Evolutionary conservation across 805 yeast genomes (phyloP).

Genomic region (Saccharomycopsis selenospora): DNA sequence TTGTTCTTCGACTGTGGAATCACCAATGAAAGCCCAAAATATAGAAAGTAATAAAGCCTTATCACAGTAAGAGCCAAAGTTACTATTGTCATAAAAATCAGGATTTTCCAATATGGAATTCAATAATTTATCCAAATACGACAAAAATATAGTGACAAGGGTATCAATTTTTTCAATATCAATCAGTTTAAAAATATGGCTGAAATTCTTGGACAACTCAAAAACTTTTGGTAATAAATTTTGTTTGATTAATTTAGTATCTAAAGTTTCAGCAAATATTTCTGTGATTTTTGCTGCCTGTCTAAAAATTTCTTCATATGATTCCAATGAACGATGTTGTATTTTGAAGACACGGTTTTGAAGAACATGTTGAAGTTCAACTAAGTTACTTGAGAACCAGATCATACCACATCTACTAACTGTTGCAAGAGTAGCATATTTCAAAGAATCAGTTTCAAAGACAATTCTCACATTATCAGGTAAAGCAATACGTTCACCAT

Average conservation of each 20-base stretch:
- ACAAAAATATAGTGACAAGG: conserved; percentile 34
- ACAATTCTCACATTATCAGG: conserved; percentile 58
- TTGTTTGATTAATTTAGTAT: background rate
- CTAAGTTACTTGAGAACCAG: conserved; percentile 46
- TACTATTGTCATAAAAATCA: conserved; percentile 26
- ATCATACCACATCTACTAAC: conserved; percentile 88
- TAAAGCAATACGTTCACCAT: conserved; percentile 74
- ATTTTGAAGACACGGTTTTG: conserved; percentile 1
- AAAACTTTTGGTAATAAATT: conserved; percentile 24
- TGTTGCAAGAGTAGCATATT: conserved; percentile 81
- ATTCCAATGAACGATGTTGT: background rate
- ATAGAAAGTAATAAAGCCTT: conserved; percentile 30
- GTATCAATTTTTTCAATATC: conserved; percentile 33
- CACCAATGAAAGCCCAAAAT: conserved; percentile 34
- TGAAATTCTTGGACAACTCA: conserved; percentile 25
- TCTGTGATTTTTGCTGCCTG: background rate
- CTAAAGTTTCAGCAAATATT: background rate
- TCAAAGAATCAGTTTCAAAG: conserved; percentile 68
- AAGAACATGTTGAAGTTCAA: conserved; percentile 20
- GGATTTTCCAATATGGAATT: conserved; percentile 22
- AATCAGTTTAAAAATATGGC: conserved; percentile 49
- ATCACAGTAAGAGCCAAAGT: conserved; percentile 25
- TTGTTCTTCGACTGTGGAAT: conserved; percentile 27
- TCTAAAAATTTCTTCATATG: background rate
- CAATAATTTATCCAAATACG: conserved; percentile 30